Base-by-base conservation (phyloP, 495 filamentous ascomycete genomes). In the Recurvomyces mirabilis region DNA sequence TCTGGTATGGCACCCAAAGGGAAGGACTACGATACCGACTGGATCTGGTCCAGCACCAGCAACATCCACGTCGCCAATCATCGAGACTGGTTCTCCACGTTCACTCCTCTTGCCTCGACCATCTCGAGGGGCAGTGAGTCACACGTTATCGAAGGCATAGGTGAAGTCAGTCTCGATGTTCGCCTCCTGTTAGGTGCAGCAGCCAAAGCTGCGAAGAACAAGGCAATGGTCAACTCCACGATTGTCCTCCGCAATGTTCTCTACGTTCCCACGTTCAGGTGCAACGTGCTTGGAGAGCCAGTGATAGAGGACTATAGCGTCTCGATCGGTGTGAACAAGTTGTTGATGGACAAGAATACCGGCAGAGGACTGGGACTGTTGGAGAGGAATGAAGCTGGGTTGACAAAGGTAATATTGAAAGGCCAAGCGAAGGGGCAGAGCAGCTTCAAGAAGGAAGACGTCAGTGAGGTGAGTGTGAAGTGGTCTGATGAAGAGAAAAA, bases 271-370 rank as follows among this genome's bases (percentile, higher is more conserved):
- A 9, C 32, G 6, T 36, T 36, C 32, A 36, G 6, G 15, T 36
- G 32, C 32, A 36, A 36, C 15, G 32, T 36, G 32, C 32, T 36
- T 36, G 32, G 32, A 36, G 32, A 36, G 32, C 32, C 32, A 12
- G 32, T 36, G 9, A 9, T 7, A 15, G 9, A 18, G 32, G 32
- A 36, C 17, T 36, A 36, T 15, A 15, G 18, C 17, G 32, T 36
- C 15, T 36, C 32, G 7, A 36, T 36, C 32, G 32, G 32, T 7
- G 32, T 36, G 7, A 15, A 36, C 32, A 36, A 36, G 32, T 17
- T 36, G 18, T 17, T 36, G 32, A 36, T 19, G 32, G 32, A 36
- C 17, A 36, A 36, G 18, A 19, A 9, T 19, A 36, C 32, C 6
- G 32, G 32, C 7, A 36, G 32, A 36, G 32, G 32, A 7, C 9